Percentiles rank a stretch among this genome's conserved stretches.
phyloP scores from a whole-genome alignment of 495 filamentous ascomycete species.

The Podospora pseudoanserina region DNA sequence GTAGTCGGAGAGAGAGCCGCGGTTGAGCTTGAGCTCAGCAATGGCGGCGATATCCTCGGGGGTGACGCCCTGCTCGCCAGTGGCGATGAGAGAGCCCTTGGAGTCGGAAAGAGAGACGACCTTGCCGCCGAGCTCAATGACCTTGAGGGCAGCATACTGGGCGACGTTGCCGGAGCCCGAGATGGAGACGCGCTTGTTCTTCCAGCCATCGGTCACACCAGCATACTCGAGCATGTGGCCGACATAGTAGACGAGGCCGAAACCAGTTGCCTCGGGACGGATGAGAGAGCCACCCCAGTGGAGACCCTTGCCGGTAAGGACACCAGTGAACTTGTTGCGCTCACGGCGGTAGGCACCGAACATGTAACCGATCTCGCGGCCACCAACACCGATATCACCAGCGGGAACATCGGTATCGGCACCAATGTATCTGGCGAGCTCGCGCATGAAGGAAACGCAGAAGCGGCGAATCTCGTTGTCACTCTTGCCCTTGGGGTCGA shows the following conservation, averaged over 20 bases:
- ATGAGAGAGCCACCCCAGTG: slow-evolving; percentile 93
- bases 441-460: slow-evolving; percentile 93
- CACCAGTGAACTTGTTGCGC: slow-evolving; percentile 87
- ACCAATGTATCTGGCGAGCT: slow-evolving; percentile 92
- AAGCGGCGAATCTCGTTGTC: slow-evolving; percentile 97
- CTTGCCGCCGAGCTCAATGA: slow-evolving; percentile 89
- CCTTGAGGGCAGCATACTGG: slow-evolving; percentile 95
- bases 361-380: slow-evolving; percentile 88
- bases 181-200: slow-evolving; percentile 91
- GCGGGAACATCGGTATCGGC: slow-evolving; percentile 94
- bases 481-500: slow-evolving; percentile 98
- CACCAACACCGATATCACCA: slow-evolving; percentile 88
- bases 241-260: slow-evolving; percentile 96
- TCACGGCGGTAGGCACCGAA: slow-evolving; percentile 93
- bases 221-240: slow-evolving; percentile 92
- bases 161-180: slow-evolving; percentile 98
- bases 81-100: slow-evolving; percentile 75
- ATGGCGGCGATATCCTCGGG: slow-evolving; percentile 74
- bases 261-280: slow-evolving; percentile 94
- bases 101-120: slow-evolving; percentile 94
- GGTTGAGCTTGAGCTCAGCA: slow-evolving; percentile 78
- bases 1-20: slow-evolving; percentile 70
- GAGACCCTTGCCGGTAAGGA: slow-evolving; percentile 92
- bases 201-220: slow-evolving; percentile 73
- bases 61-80: slow-evolving; percentile 62